phyloP scores from a whole-genome alignment of 2,329 filamentous ascomycete species.

The Hawksworthiomyces lignivorus region DNA sequence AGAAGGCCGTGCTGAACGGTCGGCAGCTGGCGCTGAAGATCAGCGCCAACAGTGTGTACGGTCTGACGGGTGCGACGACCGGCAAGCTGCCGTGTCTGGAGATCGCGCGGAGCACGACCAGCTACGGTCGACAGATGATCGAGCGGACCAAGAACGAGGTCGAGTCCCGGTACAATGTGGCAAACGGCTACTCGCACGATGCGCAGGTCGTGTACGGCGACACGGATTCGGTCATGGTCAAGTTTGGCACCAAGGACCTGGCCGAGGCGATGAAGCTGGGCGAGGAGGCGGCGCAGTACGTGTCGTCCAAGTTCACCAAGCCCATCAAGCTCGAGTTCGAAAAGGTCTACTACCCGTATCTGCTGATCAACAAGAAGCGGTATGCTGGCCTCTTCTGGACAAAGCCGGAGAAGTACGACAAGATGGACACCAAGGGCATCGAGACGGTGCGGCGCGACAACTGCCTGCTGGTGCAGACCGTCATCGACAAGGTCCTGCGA shows the following conservation, averaged over 20 bases:
- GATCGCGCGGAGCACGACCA: constrained; percentile 94
- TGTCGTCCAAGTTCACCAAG: constrained; percentile 87
- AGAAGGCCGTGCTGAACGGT: constrained; percentile 95
- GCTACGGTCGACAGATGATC: constrained; percentile 98
- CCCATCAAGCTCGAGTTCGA: constrained; percentile 99
- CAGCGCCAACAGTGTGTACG: constrained; percentile 96
- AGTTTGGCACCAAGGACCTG: constrained; percentile 86
- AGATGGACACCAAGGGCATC: constrained; percentile 99
- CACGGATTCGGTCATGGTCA: constrained; percentile 99
- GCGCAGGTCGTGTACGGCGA: constrained; percentile 98
- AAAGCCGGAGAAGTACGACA: constrained; percentile 87
- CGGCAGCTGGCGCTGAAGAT: constrained; percentile 93
- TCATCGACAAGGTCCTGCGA: constrained; percentile 90
- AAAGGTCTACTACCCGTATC: constrained; percentile 96
- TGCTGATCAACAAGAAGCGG: constrained; percentile 99
- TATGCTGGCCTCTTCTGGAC: constrained; percentile 99
- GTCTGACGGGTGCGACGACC: constrained; percentile 89
- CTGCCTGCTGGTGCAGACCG: constrained; percentile 87
- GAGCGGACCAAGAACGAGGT: constrained; percentile 97
- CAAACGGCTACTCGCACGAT: constrained; percentile 90
- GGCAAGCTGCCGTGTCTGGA: constrained; percentile 91
- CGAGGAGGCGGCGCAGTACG: constrained; percentile 81
- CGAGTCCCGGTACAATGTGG: constrained; percentile 79
- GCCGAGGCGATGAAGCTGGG: constrained; percentile 88
- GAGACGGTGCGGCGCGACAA: constrained; percentile 97